Conservation (phyloP, 495 filamentous ascomycete genomes). For the Penicillium coffeae region DNA sequence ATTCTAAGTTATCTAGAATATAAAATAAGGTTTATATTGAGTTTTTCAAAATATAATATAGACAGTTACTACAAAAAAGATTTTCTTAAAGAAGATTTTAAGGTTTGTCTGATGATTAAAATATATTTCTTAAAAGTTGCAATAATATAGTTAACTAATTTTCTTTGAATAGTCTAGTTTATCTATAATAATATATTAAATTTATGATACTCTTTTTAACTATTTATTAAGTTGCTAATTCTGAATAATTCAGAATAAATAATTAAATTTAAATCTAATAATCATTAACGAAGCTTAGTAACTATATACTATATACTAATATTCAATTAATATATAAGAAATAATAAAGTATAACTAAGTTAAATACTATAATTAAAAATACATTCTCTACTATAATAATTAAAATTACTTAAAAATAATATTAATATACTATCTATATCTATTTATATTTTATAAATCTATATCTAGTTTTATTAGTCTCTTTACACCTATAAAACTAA, state of each 20-base stretch:
- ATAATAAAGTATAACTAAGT: background rate
- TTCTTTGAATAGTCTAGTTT: background rate
- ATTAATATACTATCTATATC: background rate
- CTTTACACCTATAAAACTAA: background rate
- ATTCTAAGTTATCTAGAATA: background rate
- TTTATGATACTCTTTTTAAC: background rate
- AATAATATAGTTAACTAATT: background rate
- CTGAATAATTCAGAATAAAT: background rate
- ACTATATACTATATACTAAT: background rate
- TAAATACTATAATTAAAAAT: background rate
- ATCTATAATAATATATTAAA: constrained; percentile 1
- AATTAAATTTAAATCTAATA: background rate
- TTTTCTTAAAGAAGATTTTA: background rate
- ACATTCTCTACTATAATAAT: background rate
- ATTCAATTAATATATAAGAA: background rate
- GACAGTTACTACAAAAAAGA: background rate
- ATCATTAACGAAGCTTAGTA: background rate
- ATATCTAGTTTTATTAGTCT: background rate
- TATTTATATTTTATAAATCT: background rate
- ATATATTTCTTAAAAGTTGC: background rate
- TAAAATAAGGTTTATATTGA: background rate
- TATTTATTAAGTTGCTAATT: background rate
- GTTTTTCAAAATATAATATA: background rate
- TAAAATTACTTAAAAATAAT: background rate
- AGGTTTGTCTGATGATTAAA: background rate